Percentiles rank a stretch among this genome's conserved stretches.
These are phyloP conservation scores for Yamagishiella unicocca DNA, from an alignment of 139 green algal species.

Conservation along the genomic window DNA sequence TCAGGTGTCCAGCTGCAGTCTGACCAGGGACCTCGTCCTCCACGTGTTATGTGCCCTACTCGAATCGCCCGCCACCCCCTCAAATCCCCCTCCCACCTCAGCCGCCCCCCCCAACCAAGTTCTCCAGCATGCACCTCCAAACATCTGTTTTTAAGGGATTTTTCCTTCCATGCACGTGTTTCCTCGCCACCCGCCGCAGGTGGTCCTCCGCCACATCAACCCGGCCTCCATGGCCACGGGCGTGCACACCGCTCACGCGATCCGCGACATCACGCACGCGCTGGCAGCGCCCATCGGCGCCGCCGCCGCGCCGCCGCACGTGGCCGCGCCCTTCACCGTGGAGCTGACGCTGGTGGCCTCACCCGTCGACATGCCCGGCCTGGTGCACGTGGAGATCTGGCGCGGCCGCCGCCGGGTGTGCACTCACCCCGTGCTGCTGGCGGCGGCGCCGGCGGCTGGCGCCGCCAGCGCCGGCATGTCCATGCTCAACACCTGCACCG, in stretches of 20 bases:
- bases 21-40: too few species aligned
- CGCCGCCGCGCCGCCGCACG: neutral
- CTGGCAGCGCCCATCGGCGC: neutral
- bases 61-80: too few species aligned
- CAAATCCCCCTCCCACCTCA: too few species aligned
- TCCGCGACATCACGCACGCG: neutral
- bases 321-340: neutral
- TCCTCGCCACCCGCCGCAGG: neutral
- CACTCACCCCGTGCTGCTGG: slow-evolving; percentile 20
- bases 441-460: neutral
- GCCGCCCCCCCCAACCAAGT: too few species aligned
- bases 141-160: too few species aligned
- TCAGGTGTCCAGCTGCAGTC: too few species aligned
- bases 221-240: slow-evolving; percentile 24
- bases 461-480: neutral
- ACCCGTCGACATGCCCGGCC: slow-evolving; percentile 1
- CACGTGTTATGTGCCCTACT: too few species aligned
- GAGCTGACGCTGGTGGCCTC: slow-evolving; percentile 18
- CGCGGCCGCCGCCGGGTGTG: slow-evolving; percentile 18
- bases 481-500: neutral
- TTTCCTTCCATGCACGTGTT: neutral
- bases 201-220: slow-evolving; percentile 29
- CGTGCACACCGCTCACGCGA: neutral
- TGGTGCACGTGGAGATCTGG: slow-evolving; percentile 33
- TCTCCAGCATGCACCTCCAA: too few species aligned